Base-by-base conservation (phyloP, 306 rosid genomes). In the Vigna radiata region DNA sequence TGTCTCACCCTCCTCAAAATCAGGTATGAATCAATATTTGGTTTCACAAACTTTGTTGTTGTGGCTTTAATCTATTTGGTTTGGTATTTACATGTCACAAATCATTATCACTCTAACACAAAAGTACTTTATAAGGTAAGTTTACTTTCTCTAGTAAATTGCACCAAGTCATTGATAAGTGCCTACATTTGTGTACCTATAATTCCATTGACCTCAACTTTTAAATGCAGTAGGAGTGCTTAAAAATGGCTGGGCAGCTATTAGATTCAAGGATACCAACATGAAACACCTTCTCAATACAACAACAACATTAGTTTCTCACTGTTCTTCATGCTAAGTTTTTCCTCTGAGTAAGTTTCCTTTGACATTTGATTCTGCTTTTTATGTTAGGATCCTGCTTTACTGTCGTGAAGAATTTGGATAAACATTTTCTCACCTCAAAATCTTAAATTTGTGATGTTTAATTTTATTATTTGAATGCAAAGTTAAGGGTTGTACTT, bases 1-100 rank as follows among this genome's bases (percentile, higher is more conserved):
- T 66, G 1, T 68, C 31, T 36, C 44, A 0, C 3, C 46, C n/a
- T 3, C 74, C 54, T 56, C 80, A 50, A 73, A 13, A 16, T 64
- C 44, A 14, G 76, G 79, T 27, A 55, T 18, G 48, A 77, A 83
- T 60, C 36, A 70, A 70, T 31, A 6, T 16, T 50, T 49, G 6
- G 7, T 10, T 29, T n/a, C 58, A 68, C 31, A 37, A 39, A 10
- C 25, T 19, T 19, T 4, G 4, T 53, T 18, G 60, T 19, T 54
- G 60, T 54, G 49, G 49, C 49, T 54, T 19, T 8, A 54, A 3
- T 18, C 19, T 2, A 53, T 53, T 53, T 17, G 59, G 27, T 36
- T 39, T 39, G 44, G 44, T 1, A 8, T 18, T 53, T 3, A 53
- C 59, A 17, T 8, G 27, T 53, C 27, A 53, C 59, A 53, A 31